Base-by-base conservation (phyloP, 306 rosid species). In the Casuarina cunninghamiana region DNA sequence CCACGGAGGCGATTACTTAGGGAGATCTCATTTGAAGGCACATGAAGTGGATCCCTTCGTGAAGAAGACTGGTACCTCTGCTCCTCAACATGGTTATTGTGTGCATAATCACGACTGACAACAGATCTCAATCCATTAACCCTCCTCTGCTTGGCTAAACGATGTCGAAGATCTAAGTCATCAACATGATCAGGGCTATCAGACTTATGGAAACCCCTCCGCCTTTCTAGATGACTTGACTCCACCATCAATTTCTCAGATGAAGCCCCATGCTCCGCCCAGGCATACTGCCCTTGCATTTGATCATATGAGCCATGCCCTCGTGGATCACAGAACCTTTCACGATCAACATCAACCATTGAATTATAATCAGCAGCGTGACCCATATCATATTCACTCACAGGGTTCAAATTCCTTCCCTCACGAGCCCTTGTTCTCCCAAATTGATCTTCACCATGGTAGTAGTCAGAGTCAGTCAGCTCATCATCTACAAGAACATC, bases 401-500 rank as follows among this genome's bases (percentile, higher is more conserved):
- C 44, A 81, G 96, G 77, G 60, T 86, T 94, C 79, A 91, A 77
- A 82, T 83, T 88, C 80, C 89, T 87, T 78, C 89, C 91, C 39
- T 91, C 93, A 75, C 80, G 96, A 79, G 83, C 94, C 82, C 94
- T 85, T 53, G 87, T 17, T 80, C 89, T 82, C 54, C 96, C 92
- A 68, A 80, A 92, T 68, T 85, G 93, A 83, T 90, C 97, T 62
- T 92, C 97, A 69, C 89, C 87, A 12, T 86, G 88, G 37, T 87
- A 90, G 82, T 93, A 96, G 60, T 88, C 98, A 42, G 93, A 87
- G 83, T 88, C 91, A 72, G 93, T 80, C n/a, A 83, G 89, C 71
- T 93, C 99, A 86, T 93, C 96, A 53, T 91, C 99, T 12, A 96
- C 99, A 72, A 96, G 99, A 78, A 96, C 99, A 93, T 96, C 99